phyloP scores from a whole-genome alignment of 805 yeast genomes.

The Tetrapisispora fleetii region DNA sequence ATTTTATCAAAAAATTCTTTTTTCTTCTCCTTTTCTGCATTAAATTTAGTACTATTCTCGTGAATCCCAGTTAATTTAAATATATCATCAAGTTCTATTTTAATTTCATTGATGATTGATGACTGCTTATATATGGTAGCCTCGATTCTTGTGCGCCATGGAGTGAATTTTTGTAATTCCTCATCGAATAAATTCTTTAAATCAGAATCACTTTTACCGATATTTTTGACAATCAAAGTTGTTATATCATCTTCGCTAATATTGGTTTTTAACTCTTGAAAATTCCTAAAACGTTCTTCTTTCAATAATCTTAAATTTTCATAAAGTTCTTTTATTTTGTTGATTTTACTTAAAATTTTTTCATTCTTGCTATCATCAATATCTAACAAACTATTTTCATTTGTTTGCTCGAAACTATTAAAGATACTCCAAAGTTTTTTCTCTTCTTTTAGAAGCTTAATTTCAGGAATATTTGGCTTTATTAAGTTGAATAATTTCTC shows the following conservation, averaged over 20 bases:
- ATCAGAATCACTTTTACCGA: conserved; percentile 47
- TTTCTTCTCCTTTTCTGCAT: conserved; percentile 26
- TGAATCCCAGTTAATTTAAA: conserved; percentile 37
- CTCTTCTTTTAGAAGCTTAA: conserved; percentile 38
- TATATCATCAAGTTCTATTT: conserved; percentile 39
- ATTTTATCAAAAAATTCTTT: conserved; percentile 33
- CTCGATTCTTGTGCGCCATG: conserved; percentile 55
- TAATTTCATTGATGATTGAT: conserved; percentile 36
- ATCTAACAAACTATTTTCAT: conserved; percentile 46
- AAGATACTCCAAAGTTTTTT: conserved; percentile 33
- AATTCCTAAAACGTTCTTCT: conserved; percentile 50
- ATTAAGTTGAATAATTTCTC: conserved; percentile 40
- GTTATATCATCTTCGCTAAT: conserved; percentile 82
- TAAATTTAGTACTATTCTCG: conserved; percentile 32
- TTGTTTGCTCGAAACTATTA: conserved; percentile 13
- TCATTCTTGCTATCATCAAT: conserved; percentile 43
- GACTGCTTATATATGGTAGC: conserved; percentile 60
- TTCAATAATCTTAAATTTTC: conserved; percentile 54
- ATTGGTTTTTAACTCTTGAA: conserved; percentile 55
- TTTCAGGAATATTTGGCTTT: conserved; percentile 33
- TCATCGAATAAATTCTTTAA: conserved; percentile 51
- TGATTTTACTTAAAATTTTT: conserved; percentile 32
- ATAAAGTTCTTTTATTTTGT: conserved; percentile 44
- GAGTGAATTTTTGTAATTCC: conserved; percentile 69
- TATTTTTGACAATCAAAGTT: conserved; percentile 57